Evolutionary conservation across 768 basidiomycete species (phyloP).

Genomic region (Serendipita indica): DNA sequence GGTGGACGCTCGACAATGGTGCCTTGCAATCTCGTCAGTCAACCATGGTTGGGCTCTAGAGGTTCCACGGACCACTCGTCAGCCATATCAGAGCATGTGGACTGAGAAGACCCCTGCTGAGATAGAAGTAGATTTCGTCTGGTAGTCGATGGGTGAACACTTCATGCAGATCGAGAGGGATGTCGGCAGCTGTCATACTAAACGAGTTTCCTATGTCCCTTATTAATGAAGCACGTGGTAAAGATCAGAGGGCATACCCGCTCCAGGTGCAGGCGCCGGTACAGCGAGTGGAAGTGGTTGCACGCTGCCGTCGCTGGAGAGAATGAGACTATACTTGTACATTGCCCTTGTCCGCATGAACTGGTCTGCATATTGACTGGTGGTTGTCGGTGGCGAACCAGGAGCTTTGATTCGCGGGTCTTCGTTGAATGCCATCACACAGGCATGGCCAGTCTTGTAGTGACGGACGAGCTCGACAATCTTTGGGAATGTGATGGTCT

Average conservation of each 20-base stretch:
- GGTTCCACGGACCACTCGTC: conserved; percentile 44
- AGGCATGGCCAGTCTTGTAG: conserved; percentile 77
- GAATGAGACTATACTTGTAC: conserved; percentile 81
- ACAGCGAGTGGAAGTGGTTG: conserved; percentile 66
- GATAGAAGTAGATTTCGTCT: conserved; percentile 92
- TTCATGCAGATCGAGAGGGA: conserved; percentile 82
- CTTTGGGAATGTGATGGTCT: conserved; percentile 57
- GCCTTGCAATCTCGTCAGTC: neutral
- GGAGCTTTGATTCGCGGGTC: conserved; percentile 61
- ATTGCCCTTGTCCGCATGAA: conserved; percentile 83
- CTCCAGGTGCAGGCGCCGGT: conserved; percentile 31
- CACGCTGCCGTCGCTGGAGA: conserved; percentile 74
- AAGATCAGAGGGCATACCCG: conserved; percentile 36
- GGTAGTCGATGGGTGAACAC: conserved; percentile 90
- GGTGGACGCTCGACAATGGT: conserved; percentile 76
- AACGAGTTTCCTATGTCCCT: conserved; percentile 18
- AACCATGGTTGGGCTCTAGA: neutral
- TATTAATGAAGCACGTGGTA: conserved; percentile 23
- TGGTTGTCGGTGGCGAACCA: conserved; percentile 7
- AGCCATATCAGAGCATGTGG: conserved; percentile 93
- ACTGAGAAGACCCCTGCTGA: conserved; percentile 79
- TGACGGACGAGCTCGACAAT: conserved; percentile 87
- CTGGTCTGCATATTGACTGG: conserved; percentile 63
- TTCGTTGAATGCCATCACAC: conserved; percentile 61
- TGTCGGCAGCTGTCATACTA: conserved; percentile 65